Conservation (phyloP, 371 early-diverging fungal genomes). For the Aphelidium insulamus region DNA sequence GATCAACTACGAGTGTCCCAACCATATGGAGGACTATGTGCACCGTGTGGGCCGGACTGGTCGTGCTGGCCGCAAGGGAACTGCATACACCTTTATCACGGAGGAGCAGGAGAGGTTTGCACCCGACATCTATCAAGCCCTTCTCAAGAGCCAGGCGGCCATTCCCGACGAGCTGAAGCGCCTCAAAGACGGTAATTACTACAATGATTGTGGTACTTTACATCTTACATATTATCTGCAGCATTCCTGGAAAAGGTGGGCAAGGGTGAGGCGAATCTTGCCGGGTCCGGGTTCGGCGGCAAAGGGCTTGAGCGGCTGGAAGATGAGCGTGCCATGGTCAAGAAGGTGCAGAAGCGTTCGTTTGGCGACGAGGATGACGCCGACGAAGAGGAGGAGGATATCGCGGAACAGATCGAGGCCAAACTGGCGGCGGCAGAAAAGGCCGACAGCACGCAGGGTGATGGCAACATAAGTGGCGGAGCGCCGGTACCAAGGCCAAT, state of each 20-base stretch:
- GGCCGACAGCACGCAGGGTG: not conserved
- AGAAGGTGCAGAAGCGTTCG: constrained; percentile 54
- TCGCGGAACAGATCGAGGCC: constrained; percentile 1
- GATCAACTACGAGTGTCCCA: constrained; percentile 95
- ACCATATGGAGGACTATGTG: constrained; percentile 94
- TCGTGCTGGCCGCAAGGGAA: constrained; percentile 90
- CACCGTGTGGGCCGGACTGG: constrained; percentile 99
- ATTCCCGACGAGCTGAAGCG: constrained; percentile 55
- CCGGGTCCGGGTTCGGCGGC: constrained; percentile 87
- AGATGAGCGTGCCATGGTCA: constrained; percentile 69
- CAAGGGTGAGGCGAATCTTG: constrained; percentile 54
- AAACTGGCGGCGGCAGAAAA: constrained; percentile 5
- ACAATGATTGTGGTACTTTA: not conserved
- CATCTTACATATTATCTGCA: not conserved
- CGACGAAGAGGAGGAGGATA: constrained; percentile 4
- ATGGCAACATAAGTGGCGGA: not conserved
- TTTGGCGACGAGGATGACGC: constrained; percentile 3
- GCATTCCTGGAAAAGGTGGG: constrained; percentile 68
- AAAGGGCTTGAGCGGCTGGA: constrained; percentile 88
- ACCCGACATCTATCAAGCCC: constrained; percentile 74
- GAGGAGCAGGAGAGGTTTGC: constrained; percentile 84
- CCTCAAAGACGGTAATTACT: constrained; percentile 29
- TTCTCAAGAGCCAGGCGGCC: constrained; percentile 42
- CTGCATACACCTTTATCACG: constrained; percentile 84
- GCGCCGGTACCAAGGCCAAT: constrained; percentile 1